Evolutionary conservation across 2,329 filamentous ascomycete species (phyloP).

Genomic region (Aureobasidium sp.): DNA sequence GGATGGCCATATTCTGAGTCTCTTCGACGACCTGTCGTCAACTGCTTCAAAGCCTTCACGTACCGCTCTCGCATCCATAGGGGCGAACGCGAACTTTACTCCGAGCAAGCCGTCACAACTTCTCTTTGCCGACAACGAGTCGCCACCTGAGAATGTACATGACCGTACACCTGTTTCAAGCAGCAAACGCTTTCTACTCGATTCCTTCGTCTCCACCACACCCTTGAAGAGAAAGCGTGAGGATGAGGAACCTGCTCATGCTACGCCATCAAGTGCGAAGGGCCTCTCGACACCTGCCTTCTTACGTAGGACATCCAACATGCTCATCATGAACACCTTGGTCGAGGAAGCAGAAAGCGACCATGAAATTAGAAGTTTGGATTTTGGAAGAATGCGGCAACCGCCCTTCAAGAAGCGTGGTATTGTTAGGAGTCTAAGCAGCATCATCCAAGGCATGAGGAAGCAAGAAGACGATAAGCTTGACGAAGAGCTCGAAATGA

Average conservation of each 20-base stretch:
- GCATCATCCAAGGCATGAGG: constrained; percentile 75
- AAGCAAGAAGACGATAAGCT: constrained; percentile 74
- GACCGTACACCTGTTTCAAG: constrained; percentile 57
- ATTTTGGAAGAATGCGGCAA: constrained; percentile 21
- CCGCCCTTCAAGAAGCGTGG: constrained; percentile 47
- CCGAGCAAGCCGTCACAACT: constrained; percentile 38
- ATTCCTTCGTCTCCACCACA: constrained; percentile 64
- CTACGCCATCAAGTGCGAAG: constrained; percentile 66
- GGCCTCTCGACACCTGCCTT: constrained; percentile 77
- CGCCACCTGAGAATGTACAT: constrained; percentile 18
- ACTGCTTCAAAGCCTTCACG: constrained; percentile 47
- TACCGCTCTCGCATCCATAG: constrained; percentile 34
- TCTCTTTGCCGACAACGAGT: constrained; percentile 8
- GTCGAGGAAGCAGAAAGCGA: constrained; percentile 65
- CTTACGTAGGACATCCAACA: constrained; percentile 57
- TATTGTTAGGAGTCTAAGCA: constrained; percentile 75
- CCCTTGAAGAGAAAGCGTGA: constrained; percentile 60
- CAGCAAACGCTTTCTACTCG: constrained; percentile 67
- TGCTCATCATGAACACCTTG: constrained; percentile 54
- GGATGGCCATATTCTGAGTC: constrained; percentile 78
- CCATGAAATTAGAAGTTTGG: constrained; percentile 6
- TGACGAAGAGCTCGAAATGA: constrained; percentile 78
- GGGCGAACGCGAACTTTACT: constrained; percentile 40
- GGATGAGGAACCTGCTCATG: constrained; percentile 49
- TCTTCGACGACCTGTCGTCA: constrained; percentile 77